Conservation (phyloP, 148 eudicot genomes). For the Camellia granthamiana region DNA sequence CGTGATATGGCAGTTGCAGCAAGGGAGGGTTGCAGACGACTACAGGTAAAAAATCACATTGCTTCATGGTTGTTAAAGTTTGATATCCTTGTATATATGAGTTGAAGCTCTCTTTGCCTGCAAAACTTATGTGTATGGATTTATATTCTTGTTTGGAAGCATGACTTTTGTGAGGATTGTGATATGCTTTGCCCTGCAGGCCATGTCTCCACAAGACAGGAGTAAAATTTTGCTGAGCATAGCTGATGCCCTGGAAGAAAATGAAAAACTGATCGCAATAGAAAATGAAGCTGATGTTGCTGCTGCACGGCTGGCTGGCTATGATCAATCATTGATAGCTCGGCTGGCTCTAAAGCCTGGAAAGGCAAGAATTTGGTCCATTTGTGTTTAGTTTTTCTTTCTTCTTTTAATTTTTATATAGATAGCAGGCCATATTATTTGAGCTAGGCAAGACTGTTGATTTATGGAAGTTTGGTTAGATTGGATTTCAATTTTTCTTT, state of each 20-base stretch:
- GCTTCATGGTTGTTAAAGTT: neutral
- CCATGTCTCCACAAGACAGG: conserved; percentile 69
- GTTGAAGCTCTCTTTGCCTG: neutral
- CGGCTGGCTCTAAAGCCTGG: conserved; percentile 79
- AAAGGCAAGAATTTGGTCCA: conserved; percentile 51
- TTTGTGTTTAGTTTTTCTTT: neutral
- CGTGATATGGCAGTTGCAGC: conserved; percentile 96
- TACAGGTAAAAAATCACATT: conserved; percentile 57
- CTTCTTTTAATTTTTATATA: neutral
- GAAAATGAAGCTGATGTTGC: conserved; percentile 85
- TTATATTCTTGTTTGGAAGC: neutral
- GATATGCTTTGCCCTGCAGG: conserved; percentile 40
- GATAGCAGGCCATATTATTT: too few relatives aligned
- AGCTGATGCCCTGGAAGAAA: conserved; percentile 85
- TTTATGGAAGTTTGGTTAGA: conserved; percentile 1
- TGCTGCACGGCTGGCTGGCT: conserved; percentile 74
- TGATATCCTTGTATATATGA: neutral
- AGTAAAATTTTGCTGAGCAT: conserved; percentile 64
- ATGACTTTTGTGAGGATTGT: neutral
- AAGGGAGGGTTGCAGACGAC: conserved; percentile 78
- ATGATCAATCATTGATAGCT: conserved; percentile 67
- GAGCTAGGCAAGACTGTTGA: too few relatives aligned
- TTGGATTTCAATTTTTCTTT: conserved; percentile 1
- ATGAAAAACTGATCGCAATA: conserved; percentile 46
- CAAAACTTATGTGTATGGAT: neutral